Conservation (phyloP, 495 filamentous ascomycete species). For the Penicillium coprophilum region DNA sequence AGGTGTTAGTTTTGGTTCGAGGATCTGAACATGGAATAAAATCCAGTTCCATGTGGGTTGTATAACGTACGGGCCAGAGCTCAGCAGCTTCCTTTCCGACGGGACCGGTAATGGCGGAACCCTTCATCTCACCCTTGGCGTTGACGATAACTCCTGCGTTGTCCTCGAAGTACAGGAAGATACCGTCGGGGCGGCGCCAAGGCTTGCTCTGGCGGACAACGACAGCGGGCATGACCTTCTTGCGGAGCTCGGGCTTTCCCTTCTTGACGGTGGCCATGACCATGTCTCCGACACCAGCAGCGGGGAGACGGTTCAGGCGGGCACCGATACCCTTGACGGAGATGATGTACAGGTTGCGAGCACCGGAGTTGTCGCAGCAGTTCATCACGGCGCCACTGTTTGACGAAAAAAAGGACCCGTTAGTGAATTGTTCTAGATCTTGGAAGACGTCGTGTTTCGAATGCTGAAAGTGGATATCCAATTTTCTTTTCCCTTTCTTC, state of each 20-base stretch:
- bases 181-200: constrained; percentile 95
- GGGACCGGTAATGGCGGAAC: constrained; percentile 96
- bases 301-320: constrained; percentile 95
- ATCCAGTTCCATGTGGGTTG: not conserved
- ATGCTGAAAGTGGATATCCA: constrained; percentile 10
- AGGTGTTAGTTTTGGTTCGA: constrained; percentile 3
- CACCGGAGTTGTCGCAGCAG: constrained; percentile 98
- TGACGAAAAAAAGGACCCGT: constrained; percentile 21
- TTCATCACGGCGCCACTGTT: constrained; percentile 91
- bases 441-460: constrained; percentile 9
- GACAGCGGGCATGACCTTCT: constrained; percentile 99
- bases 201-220: constrained; percentile 98
- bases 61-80: constrained; percentile 87
- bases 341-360: constrained; percentile 99
- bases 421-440: constrained; percentile 18
- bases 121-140: constrained; percentile 99
- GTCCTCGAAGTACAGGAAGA: constrained; percentile 99
- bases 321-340: constrained; percentile 99
- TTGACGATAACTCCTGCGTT: constrained; percentile 99
- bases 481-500: constrained; percentile 4
- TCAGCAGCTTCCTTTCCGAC: constrained; percentile 99
- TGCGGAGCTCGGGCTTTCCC: constrained; percentile 98
- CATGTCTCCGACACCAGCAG: constrained; percentile 98
- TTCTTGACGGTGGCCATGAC: constrained; percentile 99
- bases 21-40: not conserved